phyloP scores from a whole-genome alignment of 257 asterid species.

The Parsonsia alboflavescens region DNA sequence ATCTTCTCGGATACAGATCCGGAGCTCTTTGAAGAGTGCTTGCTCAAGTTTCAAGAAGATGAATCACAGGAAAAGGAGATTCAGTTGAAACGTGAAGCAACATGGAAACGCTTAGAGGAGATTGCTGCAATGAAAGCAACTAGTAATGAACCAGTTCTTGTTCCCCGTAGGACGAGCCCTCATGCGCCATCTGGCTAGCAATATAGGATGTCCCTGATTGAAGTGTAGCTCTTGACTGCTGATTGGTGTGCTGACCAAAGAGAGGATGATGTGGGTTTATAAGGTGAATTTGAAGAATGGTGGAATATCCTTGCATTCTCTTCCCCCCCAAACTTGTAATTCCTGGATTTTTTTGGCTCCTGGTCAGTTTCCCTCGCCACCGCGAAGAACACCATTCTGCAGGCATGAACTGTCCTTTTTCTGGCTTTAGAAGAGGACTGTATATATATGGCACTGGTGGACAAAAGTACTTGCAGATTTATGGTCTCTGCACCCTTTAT shows the following conservation, averaged over 20 bases:
- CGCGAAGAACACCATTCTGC: slow-evolving; percentile 19
- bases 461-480: slow-evolving; percentile 28
- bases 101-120: slow-evolving; percentile 74
- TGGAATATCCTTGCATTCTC: slow-evolving; percentile 22
- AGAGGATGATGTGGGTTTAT: slow-evolving; percentile 16
- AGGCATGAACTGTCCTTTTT: slow-evolving; percentile 27
- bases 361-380: slow-evolving; percentile 25
- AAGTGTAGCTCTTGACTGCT: slow-evolving; percentile 3
- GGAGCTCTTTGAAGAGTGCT: slow-evolving; percentile 69
- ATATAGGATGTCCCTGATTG: background rate
- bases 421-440: slow-evolving; percentile 34
- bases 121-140: slow-evolving; percentile 55
- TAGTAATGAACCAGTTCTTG: slow-evolving; percentile 52
- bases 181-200: slow-evolving; percentile 41
- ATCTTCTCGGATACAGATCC: slow-evolving; percentile 68
- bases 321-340: slow-evolving; percentile 21
- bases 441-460: slow-evolving; percentile 44
- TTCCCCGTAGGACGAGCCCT: slow-evolving; percentile 37
- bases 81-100: slow-evolving; percentile 53
- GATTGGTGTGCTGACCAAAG: slow-evolving; percentile 29
- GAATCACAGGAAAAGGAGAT: slow-evolving; percentile 49
- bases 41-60: slow-evolving; percentile 69
- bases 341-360: slow-evolving; percentile 23
- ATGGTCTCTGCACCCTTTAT: slow-evolving; percentile 26
- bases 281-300: slow-evolving; percentile 22